These are phyloP conservation scores for Spathaspora sp. DNA, from an alignment of 805 yeast species.

Conservation along the genomic window DNA sequence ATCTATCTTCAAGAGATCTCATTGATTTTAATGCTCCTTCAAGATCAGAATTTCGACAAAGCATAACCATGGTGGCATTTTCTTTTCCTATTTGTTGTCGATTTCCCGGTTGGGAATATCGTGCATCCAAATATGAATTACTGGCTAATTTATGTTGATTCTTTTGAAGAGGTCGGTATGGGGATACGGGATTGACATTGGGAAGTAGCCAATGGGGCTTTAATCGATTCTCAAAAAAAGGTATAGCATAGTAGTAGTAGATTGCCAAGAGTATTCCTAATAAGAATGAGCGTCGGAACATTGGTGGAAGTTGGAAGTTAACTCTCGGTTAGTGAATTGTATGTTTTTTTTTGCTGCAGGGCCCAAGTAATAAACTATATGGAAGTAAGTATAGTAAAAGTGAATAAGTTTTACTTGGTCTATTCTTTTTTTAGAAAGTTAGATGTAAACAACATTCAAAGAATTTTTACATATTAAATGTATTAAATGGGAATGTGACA, in stretches of 20 bases:
- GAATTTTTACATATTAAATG: too few relatives aligned
- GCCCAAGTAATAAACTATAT: too few relatives aligned
- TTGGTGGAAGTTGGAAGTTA: background rate
- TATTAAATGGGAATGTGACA: too few relatives aligned
- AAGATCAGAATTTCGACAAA: constrained; percentile 79
- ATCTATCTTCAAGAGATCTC: constrained; percentile 41
- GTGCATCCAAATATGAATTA: constrained; percentile 22
- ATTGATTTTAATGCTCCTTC: constrained; percentile 58
- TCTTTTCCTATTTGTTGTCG: constrained; percentile 48
- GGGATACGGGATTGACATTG: constrained; percentile 5
- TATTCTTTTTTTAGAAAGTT: too few relatives aligned
- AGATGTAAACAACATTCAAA: too few relatives aligned
- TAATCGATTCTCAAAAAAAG: background rate
- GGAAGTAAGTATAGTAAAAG: too few relatives aligned
- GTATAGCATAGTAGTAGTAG: constrained; percentile 6
- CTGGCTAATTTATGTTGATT: constrained; percentile 24
- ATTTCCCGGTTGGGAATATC: constrained; percentile 22
- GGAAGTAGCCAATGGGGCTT: background rate
- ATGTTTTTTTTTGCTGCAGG: background rate
- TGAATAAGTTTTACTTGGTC: too few relatives aligned
- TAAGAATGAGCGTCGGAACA: background rate
- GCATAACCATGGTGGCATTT: constrained; percentile 85
- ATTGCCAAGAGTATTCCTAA: constrained; percentile 3
- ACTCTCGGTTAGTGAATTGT: too few relatives aligned
- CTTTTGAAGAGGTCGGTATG: constrained; percentile 11